These are phyloP conservation scores for Crithidia expoeki DNA, from an alignment of 208 protist genomes.

Conservation along the genomic window DNA sequence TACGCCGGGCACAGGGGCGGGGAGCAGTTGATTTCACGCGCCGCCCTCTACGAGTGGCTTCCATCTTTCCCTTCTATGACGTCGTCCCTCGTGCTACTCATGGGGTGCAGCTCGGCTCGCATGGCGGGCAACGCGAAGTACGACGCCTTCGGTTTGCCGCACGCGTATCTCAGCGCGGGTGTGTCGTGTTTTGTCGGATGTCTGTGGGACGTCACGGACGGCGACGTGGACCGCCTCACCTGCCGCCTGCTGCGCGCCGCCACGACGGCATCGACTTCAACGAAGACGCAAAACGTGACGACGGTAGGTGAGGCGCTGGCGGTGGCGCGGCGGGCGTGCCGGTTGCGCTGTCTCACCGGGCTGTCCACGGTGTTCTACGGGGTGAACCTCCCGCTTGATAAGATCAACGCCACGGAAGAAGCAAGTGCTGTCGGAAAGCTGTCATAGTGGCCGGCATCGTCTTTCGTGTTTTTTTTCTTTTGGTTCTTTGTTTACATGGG, in stretches of 20 bases:
- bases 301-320: constrained; percentile 61
- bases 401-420: background rate
- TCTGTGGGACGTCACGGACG: constrained; percentile 83
- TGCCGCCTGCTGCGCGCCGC: constrained; percentile 36
- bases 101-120: constrained; percentile 85
- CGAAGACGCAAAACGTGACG: background rate
- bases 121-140: constrained; percentile 37
- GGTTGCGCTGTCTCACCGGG: constrained; percentile 63
- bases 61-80: constrained; percentile 11
- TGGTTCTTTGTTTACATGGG: too few species aligned
- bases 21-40: constrained; percentile 47
- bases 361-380: constrained; percentile 68
- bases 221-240: constrained; percentile 77
- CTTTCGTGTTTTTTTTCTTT: background rate
- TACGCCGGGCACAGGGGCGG: constrained; percentile 77
- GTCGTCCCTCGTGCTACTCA: constrained; percentile 51
- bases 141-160: constrained; percentile 69
- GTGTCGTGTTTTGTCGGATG: constrained; percentile 57
- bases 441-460: too few species aligned
- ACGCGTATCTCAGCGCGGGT: constrained; percentile 78
- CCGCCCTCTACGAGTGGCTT: constrained; percentile 55
- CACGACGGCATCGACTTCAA: too few species aligned
- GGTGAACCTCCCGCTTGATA: constrained; percentile 35
- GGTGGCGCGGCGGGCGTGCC: constrained; percentile 46
- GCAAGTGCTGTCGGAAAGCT: background rate